Evolutionary conservation across 306 rosid species (phyloP), one percentile per base, ranked within the genome.

Genomic region (Quercus agrifolia): DNA sequence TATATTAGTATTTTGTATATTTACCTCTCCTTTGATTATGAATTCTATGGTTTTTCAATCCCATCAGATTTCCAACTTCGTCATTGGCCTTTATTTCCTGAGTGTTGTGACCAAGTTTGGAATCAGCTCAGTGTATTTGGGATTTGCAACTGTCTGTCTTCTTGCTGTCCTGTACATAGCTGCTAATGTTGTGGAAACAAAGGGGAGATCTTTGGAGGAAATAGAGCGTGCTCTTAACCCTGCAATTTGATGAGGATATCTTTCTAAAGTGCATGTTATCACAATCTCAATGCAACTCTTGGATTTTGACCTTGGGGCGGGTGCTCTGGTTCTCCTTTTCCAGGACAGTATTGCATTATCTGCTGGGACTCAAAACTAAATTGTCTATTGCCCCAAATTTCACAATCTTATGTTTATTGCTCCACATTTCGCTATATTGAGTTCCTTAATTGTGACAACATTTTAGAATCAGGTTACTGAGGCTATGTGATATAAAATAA

Each of bases 191-290:
- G 98, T 95, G 56, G 99, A 95, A 88, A 95, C 99, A 0, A 95
- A 95, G 87, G 99, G 99, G 21, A 88, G 98, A 51, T 95, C 99
- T 0, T 76, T 95, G 89, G 99, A 95, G 86, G 99, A 93, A 83
- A 95, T 95, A 55, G 99, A 95, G 79, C 90, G 87, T 2, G 97
- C 91, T 25, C 93, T 95, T 11, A 91, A 83, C 61, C 49, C 94
- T 27, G 70, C 93, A 68, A 69, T 82, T 75, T 92, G 87, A 92
- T 76, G 77, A 19, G 51, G 31, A 56, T 46, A 64, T 31, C 69
- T 54, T 75, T 27, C 44, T 46, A 51, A 83, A 72, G 54, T 71
- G 74, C 64, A 21, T 35, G 84, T 44, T 61, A n/a, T 73, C 74
- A 70, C n/a, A 70, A 66, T 41, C 67, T 44, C 33, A 30, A 64